Conservation (phyloP, 164 flowering plant species). For the Liriodendron chinense region DNA sequence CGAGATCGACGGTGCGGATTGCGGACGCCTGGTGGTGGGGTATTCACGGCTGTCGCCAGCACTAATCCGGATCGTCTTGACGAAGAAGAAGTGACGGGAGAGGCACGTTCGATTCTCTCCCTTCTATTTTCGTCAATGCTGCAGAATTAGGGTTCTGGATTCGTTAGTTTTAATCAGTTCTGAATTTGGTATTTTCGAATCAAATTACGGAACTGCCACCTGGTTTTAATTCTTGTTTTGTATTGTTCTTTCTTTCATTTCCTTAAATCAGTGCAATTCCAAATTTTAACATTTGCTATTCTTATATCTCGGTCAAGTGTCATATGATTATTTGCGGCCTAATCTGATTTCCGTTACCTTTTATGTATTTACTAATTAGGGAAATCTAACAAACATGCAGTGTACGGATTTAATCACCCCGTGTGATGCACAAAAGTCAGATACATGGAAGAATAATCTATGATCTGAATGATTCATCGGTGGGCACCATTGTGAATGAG, state of each 20-base stretch:
- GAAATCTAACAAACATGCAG: too few relatives aligned
- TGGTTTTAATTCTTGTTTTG: not conserved
- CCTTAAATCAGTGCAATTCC: not conserved
- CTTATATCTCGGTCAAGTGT: too few relatives aligned
- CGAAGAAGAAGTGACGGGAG: conserved; percentile 22
- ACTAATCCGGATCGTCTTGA: conserved; percentile 37
- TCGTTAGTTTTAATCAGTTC: not conserved
- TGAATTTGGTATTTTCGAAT: not conserved
- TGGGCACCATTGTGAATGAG: too few relatives aligned
- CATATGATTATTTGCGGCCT: too few relatives aligned
- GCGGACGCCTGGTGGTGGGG: conserved; percentile 8
- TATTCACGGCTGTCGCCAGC: conserved; percentile 34
- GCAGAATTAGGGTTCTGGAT: not conserved
- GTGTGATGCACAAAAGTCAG: too few relatives aligned
- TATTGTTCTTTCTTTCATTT: not conserved
- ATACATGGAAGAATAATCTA: too few relatives aligned
- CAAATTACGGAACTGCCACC: not conserved
- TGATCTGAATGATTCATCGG: too few relatives aligned
- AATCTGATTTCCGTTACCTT: too few relatives aligned
- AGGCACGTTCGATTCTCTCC: conserved; percentile 23
- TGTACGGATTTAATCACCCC: too few relatives aligned
- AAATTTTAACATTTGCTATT: not conserved
- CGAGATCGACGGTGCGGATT: conserved; percentile 7
- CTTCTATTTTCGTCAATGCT: not conserved
- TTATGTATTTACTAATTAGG: too few relatives aligned